Conservation (phyloP, 2,329 filamentous ascomycete genomes). For the Cercospora sp. region DNA sequence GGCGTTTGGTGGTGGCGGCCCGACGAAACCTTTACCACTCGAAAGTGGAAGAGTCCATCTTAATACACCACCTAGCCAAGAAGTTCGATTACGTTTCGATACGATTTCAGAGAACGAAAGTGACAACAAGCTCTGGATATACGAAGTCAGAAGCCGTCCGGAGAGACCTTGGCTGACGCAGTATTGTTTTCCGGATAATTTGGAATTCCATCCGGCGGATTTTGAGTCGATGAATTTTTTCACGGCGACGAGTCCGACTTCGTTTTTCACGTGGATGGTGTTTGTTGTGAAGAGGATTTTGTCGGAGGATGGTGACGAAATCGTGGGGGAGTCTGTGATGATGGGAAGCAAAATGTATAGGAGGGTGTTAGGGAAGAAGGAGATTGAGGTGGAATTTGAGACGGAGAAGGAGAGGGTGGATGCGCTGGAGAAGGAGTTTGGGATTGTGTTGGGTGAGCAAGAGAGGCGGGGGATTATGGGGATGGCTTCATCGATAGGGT, state of each 20-base stretch:
- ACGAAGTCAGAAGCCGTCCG: slow-evolving; percentile 36
- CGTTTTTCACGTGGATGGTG: slow-evolving; percentile 57
- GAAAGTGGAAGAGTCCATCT: slow-evolving; percentile 45
- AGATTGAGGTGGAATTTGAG: slow-evolving; percentile 43
- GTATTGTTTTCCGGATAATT: slow-evolving; percentile 63
- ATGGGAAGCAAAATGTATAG: slow-evolving; percentile 49
- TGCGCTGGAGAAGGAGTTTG: slow-evolving; percentile 48
- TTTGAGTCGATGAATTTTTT: slow-evolving; percentile 62
- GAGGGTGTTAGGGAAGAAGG: slow-evolving; percentile 47
- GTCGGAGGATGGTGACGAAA: slow-evolving; percentile 37
- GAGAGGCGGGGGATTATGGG: slow-evolving; percentile 44
- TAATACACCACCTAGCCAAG: slow-evolving; percentile 12
- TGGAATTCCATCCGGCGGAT: slow-evolving; percentile 63
- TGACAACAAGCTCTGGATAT: slow-evolving; percentile 46
- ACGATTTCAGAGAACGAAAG: slow-evolving; percentile 20
- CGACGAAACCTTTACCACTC: slow-evolving; percentile 60
- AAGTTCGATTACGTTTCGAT: slow-evolving; percentile 27
- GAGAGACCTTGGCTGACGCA: slow-evolving; percentile 55
- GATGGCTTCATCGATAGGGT: slow-evolving; percentile 21
- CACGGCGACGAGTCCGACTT: slow-evolving; percentile 52
- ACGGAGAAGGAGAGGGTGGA: slow-evolving; percentile 46
- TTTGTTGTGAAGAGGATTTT: slow-evolving; percentile 58
- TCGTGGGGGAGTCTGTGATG: slow-evolving; percentile 44
- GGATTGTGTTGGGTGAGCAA: slow-evolving; percentile 43
- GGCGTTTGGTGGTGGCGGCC: slow-evolving; percentile 64